Evolutionary conservation across 1,139 yeast genomes (phyloP).

Genomic region (Debaryomyces nepalensis): DNA sequence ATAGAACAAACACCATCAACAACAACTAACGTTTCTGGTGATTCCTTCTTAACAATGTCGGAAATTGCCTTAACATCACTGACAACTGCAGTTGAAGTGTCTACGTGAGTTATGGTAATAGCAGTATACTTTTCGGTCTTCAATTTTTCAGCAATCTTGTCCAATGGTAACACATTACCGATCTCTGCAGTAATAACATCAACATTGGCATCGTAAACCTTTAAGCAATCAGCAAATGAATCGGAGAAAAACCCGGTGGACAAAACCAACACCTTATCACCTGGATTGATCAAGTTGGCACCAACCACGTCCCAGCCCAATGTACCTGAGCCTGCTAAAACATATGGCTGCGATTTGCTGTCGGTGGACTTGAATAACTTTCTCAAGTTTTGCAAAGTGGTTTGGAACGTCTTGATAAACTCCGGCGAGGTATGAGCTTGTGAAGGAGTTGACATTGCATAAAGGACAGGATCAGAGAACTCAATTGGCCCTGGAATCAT

Average conservation of each 20-base stretch:
- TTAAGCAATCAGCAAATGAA: slow-evolving; percentile 79
- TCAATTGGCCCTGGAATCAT: slow-evolving; percentile 96
- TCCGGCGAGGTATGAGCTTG: slow-evolving; percentile 92
- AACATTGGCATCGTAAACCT: slow-evolving; percentile 70
- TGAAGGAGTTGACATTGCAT: slow-evolving; percentile 84
- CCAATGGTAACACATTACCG: slow-evolving; percentile 72
- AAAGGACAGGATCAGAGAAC: slow-evolving; percentile 78
- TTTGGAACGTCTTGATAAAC: slow-evolving; percentile 74
- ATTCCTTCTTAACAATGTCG: slow-evolving; percentile 57
- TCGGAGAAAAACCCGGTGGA: slow-evolving; percentile 95
- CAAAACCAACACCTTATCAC: slow-evolving; percentile 74
- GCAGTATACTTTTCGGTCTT: slow-evolving; percentile 58
- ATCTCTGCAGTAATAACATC: slow-evolving; percentile 70
- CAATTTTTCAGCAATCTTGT: slow-evolving; percentile 59
- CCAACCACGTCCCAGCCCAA: slow-evolving; percentile 94
- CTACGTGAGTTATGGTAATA: slow-evolving; percentile 91
- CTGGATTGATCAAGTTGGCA: slow-evolving; percentile 71
- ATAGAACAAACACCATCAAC: slow-evolving; percentile 96
- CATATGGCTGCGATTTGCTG: slow-evolving; percentile 72
- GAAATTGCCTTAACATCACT: slow-evolving; percentile 72
- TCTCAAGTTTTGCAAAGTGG: slow-evolving; percentile 69
- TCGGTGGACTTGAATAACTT: slow-evolving; percentile 73
- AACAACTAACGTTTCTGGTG: slow-evolving; percentile 81
- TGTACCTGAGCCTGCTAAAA: slow-evolving; percentile 90
- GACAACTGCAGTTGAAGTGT: slow-evolving; percentile 92